Base-by-base conservation (phyloP, 2,329 filamentous ascomycete genomes). In the Epichloe elymi region DNA sequence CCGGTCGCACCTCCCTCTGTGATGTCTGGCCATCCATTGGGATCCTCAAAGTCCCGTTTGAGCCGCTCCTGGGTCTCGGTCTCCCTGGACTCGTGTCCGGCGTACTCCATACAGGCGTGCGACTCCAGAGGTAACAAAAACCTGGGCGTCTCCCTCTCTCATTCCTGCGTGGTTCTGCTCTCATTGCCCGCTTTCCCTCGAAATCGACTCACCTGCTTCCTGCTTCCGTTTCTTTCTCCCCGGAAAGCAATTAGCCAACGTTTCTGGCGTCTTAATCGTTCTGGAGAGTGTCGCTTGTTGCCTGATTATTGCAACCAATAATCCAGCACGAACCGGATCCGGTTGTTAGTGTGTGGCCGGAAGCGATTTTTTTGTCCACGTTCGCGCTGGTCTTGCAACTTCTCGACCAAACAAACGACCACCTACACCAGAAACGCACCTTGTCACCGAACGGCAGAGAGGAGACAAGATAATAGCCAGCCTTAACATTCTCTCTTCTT, bases 91-190 rank as follows among this genome's bases (percentile, higher is more conserved):
- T 38, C 19, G 44, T 46, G 35, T 26, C 23, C 6, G 6, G 23
- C 23, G 23, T 26, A 26, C 5, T 39, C 15, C 37, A 5, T 39
- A 26, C 8, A 15, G 15, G 11, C 23, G 36, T 36, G 36, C 11
- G 38, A 37, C 49, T 38, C 26, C 26, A 42, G 23, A 23, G 42
- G 40, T 26, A 23, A 51, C 49, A 51, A 47, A 51, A 47, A 15
- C 33, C 36, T 42, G 26, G 49, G 14, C 44, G 20, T 26, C 23
- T 51, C 49, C 26, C 38, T 23, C 17, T 47, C 35, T 38, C 49
- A 46, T 42, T 47, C 30, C 20, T 36, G 35, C 15, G 35, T 8
- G 15, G 5, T 39, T 33, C 35, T 6, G 12, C 23, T 26, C 37
- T 23, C 17, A 12, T 11, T 41, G 20, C 6, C 39, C 19, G 39